A percentile compares a stretch with the other conserved stretches of the same genome.
These are phyloP conservation scores for Lactifluus hygrophoroides DNA, from an alignment of 768 basidiomycete species.

Conservation along the genomic window DNA sequence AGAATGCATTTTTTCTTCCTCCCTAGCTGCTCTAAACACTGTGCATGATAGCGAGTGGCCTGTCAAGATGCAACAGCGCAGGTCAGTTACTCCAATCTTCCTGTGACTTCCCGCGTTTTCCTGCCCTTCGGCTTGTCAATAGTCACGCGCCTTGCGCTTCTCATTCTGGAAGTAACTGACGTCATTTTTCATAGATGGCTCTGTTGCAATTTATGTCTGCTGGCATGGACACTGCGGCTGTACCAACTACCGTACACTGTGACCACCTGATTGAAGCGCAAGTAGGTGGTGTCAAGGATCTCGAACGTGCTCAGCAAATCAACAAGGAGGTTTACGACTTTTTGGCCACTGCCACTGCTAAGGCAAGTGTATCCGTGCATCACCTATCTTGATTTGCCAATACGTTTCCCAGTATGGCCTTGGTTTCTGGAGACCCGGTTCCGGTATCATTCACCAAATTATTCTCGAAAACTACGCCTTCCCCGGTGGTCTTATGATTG, in stretches of 20 bases:
- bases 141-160: neutral
- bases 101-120: neutral
- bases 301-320: slow-evolving; percentile 82
- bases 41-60: slow-evolving; percentile 57
- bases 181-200: slow-evolving; percentile 65
- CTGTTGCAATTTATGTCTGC: slow-evolving; percentile 99
- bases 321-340: slow-evolving; percentile 99
- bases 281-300: slow-evolving; percentile 86
- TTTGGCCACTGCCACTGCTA: slow-evolving; percentile 92
- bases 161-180: slow-evolving; percentile 4
- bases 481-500: slow-evolving; percentile 99
- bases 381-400: neutral
- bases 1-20: slow-evolving; percentile 29
- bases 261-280: slow-evolving; percentile 99
- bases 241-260: slow-evolving; percentile 98
- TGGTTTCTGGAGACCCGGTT: slow-evolving; percentile 99
- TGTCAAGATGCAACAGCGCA: slow-evolving; percentile 90
- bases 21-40: slow-evolving; percentile 7
- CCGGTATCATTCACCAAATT: slow-evolving; percentile 98
- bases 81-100: slow-evolving; percentile 19
- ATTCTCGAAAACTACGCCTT: slow-evolving; percentile 99
- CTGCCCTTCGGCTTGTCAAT: neutral
- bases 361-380: slow-evolving; percentile 36
- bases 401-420: slow-evolving; percentile 69
- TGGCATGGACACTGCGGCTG: slow-evolving; percentile 94